phyloP scores from a whole-genome alignment of 2,329 filamentous ascomycete species.

The Cladophialophora carrionii region DNA sequence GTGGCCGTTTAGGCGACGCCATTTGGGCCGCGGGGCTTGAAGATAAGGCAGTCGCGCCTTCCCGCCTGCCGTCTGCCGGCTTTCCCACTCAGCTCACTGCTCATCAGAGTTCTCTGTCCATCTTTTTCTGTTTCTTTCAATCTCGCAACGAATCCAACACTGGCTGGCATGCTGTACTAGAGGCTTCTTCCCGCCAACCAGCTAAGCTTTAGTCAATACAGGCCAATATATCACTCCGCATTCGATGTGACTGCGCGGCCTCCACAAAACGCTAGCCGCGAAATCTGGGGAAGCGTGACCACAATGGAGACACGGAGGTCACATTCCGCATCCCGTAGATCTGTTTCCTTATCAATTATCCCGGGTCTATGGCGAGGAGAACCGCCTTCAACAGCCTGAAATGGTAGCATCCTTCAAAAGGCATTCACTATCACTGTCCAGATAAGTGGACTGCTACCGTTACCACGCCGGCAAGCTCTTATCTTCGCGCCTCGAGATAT shows the following conservation, averaged over 20 bases:
- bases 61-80: not conserved
- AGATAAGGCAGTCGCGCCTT: not conserved
- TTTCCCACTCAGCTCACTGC: not conserved
- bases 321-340: constrained; percentile 20
- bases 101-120: not conserved
- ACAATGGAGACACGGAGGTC: constrained; percentile 17
- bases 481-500: constrained; percentile 15
- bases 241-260: not conserved
- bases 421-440: constrained; percentile 13
- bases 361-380: not conserved
- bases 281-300: constrained; percentile 16
- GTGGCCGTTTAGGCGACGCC: no score
- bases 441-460: constrained; percentile 27
- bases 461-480: constrained; percentile 19
- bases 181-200: not conserved
- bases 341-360: constrained; percentile 13
- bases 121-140: not conserved
- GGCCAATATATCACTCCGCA: not conserved
- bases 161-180: not conserved
- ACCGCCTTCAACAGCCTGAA: not conserved
- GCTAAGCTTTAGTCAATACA: not conserved
- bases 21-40: no score
- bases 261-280: constrained; percentile 7
- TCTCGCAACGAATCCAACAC: not conserved
- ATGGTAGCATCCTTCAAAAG: constrained; percentile 5